Percentiles rank a stretch among this genome's conserved stretches.
These are phyloP conservation scores for Albizia julibrissin DNA, from an alignment of 306 rosid genomes.

Conservation along the genomic window DNA sequence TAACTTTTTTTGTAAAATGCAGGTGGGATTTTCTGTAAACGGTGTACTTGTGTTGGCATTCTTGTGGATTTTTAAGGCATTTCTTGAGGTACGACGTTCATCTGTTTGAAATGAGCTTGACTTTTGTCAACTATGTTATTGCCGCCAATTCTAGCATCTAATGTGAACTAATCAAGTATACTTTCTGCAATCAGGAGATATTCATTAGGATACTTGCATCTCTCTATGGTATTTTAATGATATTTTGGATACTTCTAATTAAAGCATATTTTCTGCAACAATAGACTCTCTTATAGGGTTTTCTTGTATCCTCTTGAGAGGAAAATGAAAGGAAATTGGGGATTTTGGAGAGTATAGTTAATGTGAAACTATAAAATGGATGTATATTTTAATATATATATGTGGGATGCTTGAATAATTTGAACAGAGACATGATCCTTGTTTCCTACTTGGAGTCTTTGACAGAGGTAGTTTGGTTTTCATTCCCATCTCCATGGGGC, in stretches of 20 bases:
- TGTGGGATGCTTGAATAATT: background rate
- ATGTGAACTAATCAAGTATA: background rate
- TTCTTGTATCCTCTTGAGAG: background rate
- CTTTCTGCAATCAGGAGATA: background rate
- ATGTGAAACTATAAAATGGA: background rate
- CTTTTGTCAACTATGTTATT: background rate
- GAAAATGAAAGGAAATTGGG: background rate
- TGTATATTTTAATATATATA: background rate
- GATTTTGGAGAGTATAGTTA: background rate
- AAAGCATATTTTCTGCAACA: too few species aligned
- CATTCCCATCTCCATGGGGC: background rate
- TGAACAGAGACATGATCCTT: background rate
- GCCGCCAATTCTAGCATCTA: constrained; percentile 1
- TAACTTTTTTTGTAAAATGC: background rate
- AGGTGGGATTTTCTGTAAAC: constrained; percentile 75
- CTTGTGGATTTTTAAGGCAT: constrained; percentile 75
- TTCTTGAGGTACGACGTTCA: constrained; percentile 62
- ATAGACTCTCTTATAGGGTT: too few species aligned
- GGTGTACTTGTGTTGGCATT: constrained; percentile 66
- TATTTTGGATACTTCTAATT: background rate
- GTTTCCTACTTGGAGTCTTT: background rate
- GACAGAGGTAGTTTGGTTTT: background rate
- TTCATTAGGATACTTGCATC: background rate
- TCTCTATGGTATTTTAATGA: constrained; percentile 18
- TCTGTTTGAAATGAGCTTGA: background rate